Evolutionary conservation across 2,329 filamentous ascomycete genomes (phyloP).

Genomic region (Chaetomiaceae sp.): DNA sequence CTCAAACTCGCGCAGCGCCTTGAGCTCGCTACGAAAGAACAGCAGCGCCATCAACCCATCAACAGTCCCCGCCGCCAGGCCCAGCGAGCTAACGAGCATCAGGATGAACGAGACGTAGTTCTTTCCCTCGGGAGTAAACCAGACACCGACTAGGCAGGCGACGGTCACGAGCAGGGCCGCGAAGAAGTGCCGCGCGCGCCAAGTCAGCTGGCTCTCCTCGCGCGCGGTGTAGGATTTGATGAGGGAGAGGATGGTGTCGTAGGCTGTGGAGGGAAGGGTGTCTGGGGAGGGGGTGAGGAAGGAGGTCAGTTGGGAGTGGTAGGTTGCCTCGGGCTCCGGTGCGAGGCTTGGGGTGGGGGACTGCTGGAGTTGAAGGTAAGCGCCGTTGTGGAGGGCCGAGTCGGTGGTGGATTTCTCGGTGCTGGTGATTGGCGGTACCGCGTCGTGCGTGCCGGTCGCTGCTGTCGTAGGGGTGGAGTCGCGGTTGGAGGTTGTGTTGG

Average conservation of each 20-base stretch:
- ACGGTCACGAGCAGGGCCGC: constrained; percentile 62
- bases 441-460: not conserved
- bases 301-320: constrained; percentile 20
- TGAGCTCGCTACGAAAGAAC: constrained; percentile 80
- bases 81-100: constrained; percentile 73
- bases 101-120: constrained; percentile 78
- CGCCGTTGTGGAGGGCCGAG: constrained; percentile 32
- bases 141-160: constrained; percentile 74
- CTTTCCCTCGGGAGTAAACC: constrained; percentile 64
- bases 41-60: constrained; percentile 83
- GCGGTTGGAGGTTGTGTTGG: constrained; percentile 10
- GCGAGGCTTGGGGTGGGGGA: constrained; percentile 33
- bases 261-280: constrained; percentile 30
- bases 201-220: constrained; percentile 66
- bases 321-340: constrained; percentile 8
- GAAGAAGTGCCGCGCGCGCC: constrained; percentile 71
- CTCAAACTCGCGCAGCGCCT: constrained; percentile 82
- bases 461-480: constrained; percentile 4
- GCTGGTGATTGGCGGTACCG: not conserved
- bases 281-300: constrained; percentile 23
- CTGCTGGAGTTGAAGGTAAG: constrained; percentile 37
- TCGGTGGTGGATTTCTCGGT: constrained; percentile 23
- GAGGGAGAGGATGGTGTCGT: constrained; percentile 67
- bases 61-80: constrained; percentile 69
- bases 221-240: constrained; percentile 64